These are phyloP conservation scores for Tetrahymena elliotti DNA, from an alignment of 73 alveolate genomes.

Conservation along the genomic window DNA sequence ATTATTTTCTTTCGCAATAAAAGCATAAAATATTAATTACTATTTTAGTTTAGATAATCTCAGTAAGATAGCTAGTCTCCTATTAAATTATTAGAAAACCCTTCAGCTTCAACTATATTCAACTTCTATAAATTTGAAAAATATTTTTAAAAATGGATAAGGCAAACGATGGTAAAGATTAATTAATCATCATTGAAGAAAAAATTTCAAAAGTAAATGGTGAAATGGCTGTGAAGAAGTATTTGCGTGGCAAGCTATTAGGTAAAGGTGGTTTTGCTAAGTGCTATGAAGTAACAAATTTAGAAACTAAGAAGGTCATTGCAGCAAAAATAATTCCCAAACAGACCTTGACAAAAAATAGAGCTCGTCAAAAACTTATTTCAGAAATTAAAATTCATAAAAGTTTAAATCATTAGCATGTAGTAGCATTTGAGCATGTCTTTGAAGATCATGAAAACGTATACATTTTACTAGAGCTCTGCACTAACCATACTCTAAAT, in stretches of 20 bases:
- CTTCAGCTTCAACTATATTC: not conserved
- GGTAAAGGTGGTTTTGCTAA: slow-evolving; percentile 94
- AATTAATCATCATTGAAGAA: slow-evolving; percentile 66
- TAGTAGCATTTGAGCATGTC: slow-evolving; percentile 94
- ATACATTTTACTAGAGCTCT: slow-evolving; percentile 81
- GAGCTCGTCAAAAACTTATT: slow-evolving; percentile 64
- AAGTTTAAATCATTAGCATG: slow-evolving; percentile 77
- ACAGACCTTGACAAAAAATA: slow-evolving; percentile 31
- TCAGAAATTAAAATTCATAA: slow-evolving; percentile 94
- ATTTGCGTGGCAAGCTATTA: slow-evolving; percentile 66
- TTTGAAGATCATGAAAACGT: slow-evolving; percentile 92
- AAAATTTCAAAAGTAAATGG: slow-evolving; percentile 67
- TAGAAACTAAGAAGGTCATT: slow-evolving; percentile 47
- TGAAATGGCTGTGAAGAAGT: slow-evolving; percentile 63
- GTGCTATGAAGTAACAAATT: slow-evolving; percentile 75
- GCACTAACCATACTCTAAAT: slow-evolving; percentile 76
- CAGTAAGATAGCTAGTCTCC: too few species aligned
- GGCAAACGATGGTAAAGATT: slow-evolving; percentile 7
- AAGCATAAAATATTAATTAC: not conserved
- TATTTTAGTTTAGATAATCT: not conserved
- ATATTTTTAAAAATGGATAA: not conserved
- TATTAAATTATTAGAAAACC: not conserved
- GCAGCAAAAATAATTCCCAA: slow-evolving; percentile 46
- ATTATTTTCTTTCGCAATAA: not conserved
- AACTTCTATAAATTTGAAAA: not conserved